These are phyloP conservation scores for Actinomucor elegans DNA, from an alignment of 371 early-diverging fungal species.

Conservation along the genomic window DNA sequence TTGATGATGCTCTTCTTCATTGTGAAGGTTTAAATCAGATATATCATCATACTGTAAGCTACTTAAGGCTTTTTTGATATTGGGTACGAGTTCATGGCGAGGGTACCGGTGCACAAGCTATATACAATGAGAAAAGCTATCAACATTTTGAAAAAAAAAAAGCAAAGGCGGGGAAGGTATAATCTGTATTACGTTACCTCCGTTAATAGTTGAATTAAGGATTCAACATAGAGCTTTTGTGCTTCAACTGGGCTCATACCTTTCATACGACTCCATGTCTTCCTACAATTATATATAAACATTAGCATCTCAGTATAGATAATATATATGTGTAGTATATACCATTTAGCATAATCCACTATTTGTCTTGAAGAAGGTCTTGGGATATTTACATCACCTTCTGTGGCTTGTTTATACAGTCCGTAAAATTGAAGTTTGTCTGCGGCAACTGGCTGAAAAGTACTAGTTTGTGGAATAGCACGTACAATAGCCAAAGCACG, in stretches of 20 bases:
- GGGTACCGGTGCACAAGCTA: constrained; percentile 27
- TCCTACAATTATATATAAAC: constrained; percentile 12
- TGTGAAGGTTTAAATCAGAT: constrained; percentile 2
- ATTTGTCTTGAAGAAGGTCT: constrained; percentile 30
- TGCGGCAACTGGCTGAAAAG: constrained; percentile 58
- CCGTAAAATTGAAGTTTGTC: constrained; percentile 71
- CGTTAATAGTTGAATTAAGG: constrained; percentile 22
- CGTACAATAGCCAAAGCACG: constrained; percentile 24
- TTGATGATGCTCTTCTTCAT: background rate
- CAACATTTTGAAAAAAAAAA: background rate
- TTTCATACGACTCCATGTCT: constrained; percentile 31
- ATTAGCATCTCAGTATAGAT: background rate
- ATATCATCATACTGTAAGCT: constrained; percentile 9
- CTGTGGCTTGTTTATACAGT: constrained; percentile 73
- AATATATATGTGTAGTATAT: too few relatives aligned
- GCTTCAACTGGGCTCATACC: constrained; percentile 29
- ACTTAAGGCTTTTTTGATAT: constrained; percentile 18
- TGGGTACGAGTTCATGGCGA: constrained; percentile 17
- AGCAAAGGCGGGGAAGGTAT: too few relatives aligned
- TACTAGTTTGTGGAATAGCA: constrained; percentile 17
- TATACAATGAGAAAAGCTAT: background rate
- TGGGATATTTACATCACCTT: constrained; percentile 61
- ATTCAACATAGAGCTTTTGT: constrained; percentile 26
- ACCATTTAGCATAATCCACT: constrained; percentile 31
- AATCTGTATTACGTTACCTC: constrained; percentile 11